Conservation (phyloP, 106 monocot species). For the Amphibolis antarctica region DNA sequence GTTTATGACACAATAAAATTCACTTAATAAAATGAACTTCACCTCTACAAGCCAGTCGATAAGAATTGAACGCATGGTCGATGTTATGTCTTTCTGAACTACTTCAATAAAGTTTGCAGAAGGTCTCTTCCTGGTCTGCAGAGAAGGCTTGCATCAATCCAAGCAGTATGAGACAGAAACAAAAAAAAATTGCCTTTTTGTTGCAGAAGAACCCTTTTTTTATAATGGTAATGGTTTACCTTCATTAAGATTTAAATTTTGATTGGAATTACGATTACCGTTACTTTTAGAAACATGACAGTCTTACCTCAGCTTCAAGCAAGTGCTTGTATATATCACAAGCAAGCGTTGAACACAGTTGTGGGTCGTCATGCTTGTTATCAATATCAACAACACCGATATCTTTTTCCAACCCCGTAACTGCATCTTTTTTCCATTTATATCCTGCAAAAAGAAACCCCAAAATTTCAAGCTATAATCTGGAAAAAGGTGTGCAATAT, state of each 20-base stretch:
- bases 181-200: too few relatives aligned
- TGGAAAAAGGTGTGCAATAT: too few relatives aligned
- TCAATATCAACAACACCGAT: constrained; percentile 43
- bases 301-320: constrained; percentile 47
- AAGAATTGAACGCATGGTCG: constrained; percentile 56
- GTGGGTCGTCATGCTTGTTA: constrained; percentile 43
- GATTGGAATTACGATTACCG: too few relatives aligned
- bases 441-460: constrained; percentile 21
- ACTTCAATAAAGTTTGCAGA: constrained; percentile 63
- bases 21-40: not conserved
- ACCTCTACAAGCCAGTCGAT: constrained; percentile 33
- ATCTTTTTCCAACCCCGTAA: constrained; percentile 25
- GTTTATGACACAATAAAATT: not conserved
- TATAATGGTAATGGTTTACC: too few relatives aligned
- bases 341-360: constrained; percentile 62
- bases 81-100: constrained; percentile 74
- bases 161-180: not conserved
- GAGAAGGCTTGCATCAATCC: not conserved
- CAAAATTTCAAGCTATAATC: not conserved
- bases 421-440: constrained; percentile 26
- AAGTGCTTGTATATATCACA: constrained; percentile 67
- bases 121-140: constrained; percentile 20
- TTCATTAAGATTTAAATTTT: too few relatives aligned
- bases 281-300: too few relatives aligned
- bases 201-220: too few relatives aligned